Conservation (phyloP, 1,139 yeast species). For the Suhomyces choctaworum region DNA sequence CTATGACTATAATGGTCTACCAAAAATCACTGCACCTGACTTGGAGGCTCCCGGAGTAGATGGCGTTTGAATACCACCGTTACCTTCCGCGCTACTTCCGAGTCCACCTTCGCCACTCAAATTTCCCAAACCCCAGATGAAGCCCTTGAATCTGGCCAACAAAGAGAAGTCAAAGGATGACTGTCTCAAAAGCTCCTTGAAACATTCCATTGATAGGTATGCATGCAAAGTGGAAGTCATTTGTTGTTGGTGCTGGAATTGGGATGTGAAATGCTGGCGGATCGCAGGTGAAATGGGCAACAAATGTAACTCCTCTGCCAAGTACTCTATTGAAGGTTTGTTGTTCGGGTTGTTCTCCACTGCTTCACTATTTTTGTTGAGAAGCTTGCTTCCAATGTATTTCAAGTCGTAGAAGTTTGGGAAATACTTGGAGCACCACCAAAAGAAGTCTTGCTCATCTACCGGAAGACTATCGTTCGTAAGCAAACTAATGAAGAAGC, state of each 20-base stretch:
- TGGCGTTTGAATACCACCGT: conserved; percentile 25
- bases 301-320: conserved; percentile 60
- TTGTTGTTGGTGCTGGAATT: conserved; percentile 40
- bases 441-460: conserved; percentile 75
- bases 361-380: conserved; percentile 24
- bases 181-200: conserved; percentile 53
- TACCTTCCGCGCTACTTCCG: conserved; percentile 15
- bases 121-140: conserved; percentile 53
- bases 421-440: conserved; percentile 71
- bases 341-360: conserved; percentile 24
- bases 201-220: conserved; percentile 57
- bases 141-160: conserved; percentile 45
- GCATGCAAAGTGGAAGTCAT: conserved; percentile 53
- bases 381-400: conserved; percentile 61
- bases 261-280: conserved; percentile 46
- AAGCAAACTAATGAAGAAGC: conserved; percentile 78
- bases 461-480: conserved; percentile 77
- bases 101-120: conserved; percentile 21
- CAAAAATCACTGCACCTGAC: conserved; percentile 34
- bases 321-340: conserved; percentile 50
- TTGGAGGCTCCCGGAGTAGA: conserved; percentile 25
- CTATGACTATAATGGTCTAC: conserved; percentile 29
- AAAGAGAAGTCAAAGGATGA: conserved; percentile 38
- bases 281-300: conserved; percentile 51
- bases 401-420: conserved; percentile 87